Evolutionary conservation across 2,329 filamentous ascomycete species (phyloP), one percentile per base, ranked within the genome.

Genomic region (Periconia macrospinosa): DNA sequence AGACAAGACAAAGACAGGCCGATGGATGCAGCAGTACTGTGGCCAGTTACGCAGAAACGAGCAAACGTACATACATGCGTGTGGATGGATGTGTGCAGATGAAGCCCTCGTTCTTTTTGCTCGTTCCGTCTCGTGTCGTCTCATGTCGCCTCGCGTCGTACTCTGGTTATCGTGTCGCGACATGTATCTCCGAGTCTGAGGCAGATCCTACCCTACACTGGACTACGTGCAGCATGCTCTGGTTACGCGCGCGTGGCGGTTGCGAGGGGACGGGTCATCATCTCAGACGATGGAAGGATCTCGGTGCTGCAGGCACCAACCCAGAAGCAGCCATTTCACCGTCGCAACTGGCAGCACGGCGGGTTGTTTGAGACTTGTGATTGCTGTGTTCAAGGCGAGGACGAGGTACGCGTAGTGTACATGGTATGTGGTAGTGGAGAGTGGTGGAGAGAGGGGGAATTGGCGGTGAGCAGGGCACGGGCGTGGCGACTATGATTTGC

Each of bases 381-480:
- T n/a, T n/a, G n/a, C n/a, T n/a, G n/a, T n/a, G 33, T 37, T 37
- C 33, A 37, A 37, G 11, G 33, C 33, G 33, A 37, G 20, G 14
- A 44, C 9, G 42, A 20, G 19, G 42, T 27, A 27, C 23, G 23
- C 23, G 23, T 27, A 27, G 23, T 27, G 23, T 27, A 27, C 23
- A 27, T 27, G 8, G 23, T 27, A 27, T 3, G 33, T 37, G 6
- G 15, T 37, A 10, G 11, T 37, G 11, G 33, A 37, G 33, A 37
- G 23, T 27, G 23, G 23, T 27, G 23, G 23, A 27, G 23, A 27
- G 23, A 63, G 67, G 64, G 52, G 56, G 57, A 57, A 62, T 61
- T 60, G 61, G 61, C 61, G 63, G 60, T 66, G 65, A 61, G 53
- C 52, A 37, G 56, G 46, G 46, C 52, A 54, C 35, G 56, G 56